These are phyloP conservation scores for Entrophospora sp. DNA, from an alignment of 192 early-diverging fungal genomes.

Conservation along the genomic window DNA sequence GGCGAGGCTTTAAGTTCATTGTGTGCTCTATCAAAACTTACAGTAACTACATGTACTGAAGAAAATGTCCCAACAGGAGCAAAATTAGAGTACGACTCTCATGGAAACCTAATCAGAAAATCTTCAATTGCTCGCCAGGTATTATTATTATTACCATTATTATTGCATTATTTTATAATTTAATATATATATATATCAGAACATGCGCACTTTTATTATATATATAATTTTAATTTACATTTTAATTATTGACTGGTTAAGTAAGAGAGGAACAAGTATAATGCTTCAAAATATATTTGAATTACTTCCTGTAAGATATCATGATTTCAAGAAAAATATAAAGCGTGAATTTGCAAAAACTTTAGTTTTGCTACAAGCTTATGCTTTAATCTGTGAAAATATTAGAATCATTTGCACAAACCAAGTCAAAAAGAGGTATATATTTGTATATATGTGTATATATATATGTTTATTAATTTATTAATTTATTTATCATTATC, in stretches of 20 bases:
- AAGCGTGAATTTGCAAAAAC: conserved; percentile 72
- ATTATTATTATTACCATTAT: conserved; percentile 19
- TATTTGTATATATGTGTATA: background rate
- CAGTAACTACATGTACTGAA: conserved; percentile 61
- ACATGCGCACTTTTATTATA: conserved; percentile 25
- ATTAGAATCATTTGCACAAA: conserved; percentile 59
- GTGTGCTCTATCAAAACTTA: conserved; percentile 61
- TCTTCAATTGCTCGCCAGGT: conserved; percentile 46
- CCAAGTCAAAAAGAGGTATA: conserved; percentile 50
- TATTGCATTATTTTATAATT: conserved; percentile 15
- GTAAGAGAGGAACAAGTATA: conserved; percentile 68
- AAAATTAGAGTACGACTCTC: conserved; percentile 57
- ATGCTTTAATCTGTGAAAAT: conserved; percentile 64
- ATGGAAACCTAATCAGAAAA: conserved; percentile 47
- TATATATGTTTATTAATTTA: background rate
- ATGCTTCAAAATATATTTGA: conserved; percentile 68
- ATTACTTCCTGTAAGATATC: conserved; percentile 73
- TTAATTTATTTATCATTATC: background rate
- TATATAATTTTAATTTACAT: background rate
- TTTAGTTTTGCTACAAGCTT: conserved; percentile 72
- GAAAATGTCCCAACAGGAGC: conserved; percentile 46
- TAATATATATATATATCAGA: conserved; percentile 21
- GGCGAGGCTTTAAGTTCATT: conserved; percentile 91
- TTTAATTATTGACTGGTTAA: background rate
- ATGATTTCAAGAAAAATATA: conserved; percentile 79